Base-by-base conservation (phyloP, 306 rosid genomes). In the Prinsepia uniflora region DNA sequence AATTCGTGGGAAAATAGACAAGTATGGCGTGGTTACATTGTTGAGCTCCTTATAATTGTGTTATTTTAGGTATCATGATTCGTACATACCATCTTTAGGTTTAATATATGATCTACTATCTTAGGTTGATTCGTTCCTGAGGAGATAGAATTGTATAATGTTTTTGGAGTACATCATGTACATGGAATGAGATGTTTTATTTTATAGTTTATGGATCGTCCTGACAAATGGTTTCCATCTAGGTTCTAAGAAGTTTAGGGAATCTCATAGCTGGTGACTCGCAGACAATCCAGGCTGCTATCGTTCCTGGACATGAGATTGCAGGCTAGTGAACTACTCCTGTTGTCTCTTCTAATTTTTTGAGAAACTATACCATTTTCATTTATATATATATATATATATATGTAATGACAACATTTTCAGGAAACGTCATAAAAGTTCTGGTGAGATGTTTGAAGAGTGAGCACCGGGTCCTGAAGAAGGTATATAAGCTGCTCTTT, bases 171-270 rank as follows among this genome's bases (percentile, higher is more conserved):
- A n/a, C n/a, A n/a, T n/a, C n/a, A n/a, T n/a, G 15, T 12, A 57
- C 11, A 14, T 14, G 62, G 62, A 54, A 78, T 20, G 63, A 71
- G 17, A 24, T n/a, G 19, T 13, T 46, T 77, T 72, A 59, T 44
- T 70, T 4, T 68, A 18, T 44, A 9, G 73, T 76, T 58, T n/a
- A 46, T 66, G 56, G 72, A 74, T 56, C 70, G 66, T 68, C 64
- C 72, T 75, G 68, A 86, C 70, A 61, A 74, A 57, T 80, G 78
- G 66, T 76, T 83, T 77, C 68, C 52, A 12, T 80, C 19, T 63
- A 95, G 97, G 89, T 87, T 80, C 85, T 95, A 76, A 84, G 97
- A 75, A 87, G 96, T 89, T 78, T 95, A 78, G 97, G 99, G 17
- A 91, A 95, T 84, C 90, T 95, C 42, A 78, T 95, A 66, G 99